Percentiles rank a stretch among this genome's conserved stretches.
These are phyloP conservation scores for Colletotrichum melonis DNA, from an alignment of 2,329 filamentous ascomycete genomes.

Conservation along the genomic window DNA sequence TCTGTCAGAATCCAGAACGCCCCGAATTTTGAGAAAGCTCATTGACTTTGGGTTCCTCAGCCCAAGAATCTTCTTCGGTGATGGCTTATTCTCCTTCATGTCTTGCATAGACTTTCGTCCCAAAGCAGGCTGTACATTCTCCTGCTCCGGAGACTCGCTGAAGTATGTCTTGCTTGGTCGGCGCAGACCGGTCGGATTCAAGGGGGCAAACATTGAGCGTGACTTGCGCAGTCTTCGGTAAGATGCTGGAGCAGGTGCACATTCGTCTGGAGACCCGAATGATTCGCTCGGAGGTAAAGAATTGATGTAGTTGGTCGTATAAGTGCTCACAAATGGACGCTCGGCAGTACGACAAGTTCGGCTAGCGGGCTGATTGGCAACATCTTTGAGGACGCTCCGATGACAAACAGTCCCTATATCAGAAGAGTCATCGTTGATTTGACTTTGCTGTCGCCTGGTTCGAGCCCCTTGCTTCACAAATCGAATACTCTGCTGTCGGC, in stretches of 20 bases:
- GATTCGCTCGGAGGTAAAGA: constrained; percentile 22
- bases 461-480: constrained; percentile 52
- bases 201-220: constrained; percentile 62
- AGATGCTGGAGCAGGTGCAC: constrained; percentile 59
- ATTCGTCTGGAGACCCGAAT: constrained; percentile 52
- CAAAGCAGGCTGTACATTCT: not conserved
- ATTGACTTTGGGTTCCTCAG: constrained; percentile 65
- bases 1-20: constrained; percentile 37
- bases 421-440: not conserved
- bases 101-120: constrained; percentile 9
- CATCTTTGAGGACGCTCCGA: not conserved
- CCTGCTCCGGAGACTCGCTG: not conserved
- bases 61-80: not conserved
- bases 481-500: constrained; percentile 65
- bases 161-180: constrained; percentile 26
- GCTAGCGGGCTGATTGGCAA: constrained; percentile 1
- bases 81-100: not conserved
- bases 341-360: not conserved
- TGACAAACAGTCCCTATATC: not conserved
- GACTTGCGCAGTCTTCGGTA: constrained; percentile 65
- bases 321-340: constrained; percentile 5
- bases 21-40: constrained; percentile 58
- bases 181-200: constrained; percentile 34
- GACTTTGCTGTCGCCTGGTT: not conserved
- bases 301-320: constrained; percentile 21